Percentiles rank a stretch among this genome's conserved stretches.
Conservation (phyloP, 2,329 filamentous ascomycete species). For the Botrytis elliptica region DNA sequence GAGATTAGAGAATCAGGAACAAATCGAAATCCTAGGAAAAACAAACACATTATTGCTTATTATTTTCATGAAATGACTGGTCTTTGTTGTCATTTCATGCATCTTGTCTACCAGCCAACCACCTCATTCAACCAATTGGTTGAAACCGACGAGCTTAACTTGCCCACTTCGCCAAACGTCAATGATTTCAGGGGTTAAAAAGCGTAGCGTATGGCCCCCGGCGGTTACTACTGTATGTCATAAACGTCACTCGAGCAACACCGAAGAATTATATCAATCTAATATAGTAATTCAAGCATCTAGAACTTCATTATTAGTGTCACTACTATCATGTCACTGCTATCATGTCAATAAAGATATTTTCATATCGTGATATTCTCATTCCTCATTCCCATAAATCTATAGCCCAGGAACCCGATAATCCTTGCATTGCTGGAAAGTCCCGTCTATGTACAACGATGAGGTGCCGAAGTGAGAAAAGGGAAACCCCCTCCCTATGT, state of each 20-base stretch:
- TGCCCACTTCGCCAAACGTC: slow-evolving; percentile 6
- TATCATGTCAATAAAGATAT: not conserved
- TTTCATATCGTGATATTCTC: slow-evolving; percentile 2
- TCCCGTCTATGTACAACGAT: slow-evolving; percentile 10
- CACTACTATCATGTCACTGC: not conserved
- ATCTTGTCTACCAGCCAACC: slow-evolving; percentile 18
- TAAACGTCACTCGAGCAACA: not conserved
- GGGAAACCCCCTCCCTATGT: not conserved
- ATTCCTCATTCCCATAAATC: slow-evolving; percentile 4
- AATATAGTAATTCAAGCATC: not conserved
- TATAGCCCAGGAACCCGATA: slow-evolving; percentile 8
- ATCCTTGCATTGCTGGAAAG: not conserved
- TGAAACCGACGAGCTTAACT: not conserved
- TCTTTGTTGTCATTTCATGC: slow-evolving; percentile 4
- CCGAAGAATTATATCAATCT: not conserved
- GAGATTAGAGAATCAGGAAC: not conserved
- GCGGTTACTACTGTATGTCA: not conserved
- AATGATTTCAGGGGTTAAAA: slow-evolving; percentile 1
- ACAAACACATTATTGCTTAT: slow-evolving; percentile 8
- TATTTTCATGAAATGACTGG: not conserved
- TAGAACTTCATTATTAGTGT: not conserved
- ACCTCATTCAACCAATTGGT: not conserved
- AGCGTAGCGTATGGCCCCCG: not conserved
- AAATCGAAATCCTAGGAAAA: not conserved
- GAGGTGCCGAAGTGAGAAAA: not conserved